Conservation (phyloP, 2,329 filamentous ascomycete genomes). For the Arthrinium phaeospermum region DNA sequence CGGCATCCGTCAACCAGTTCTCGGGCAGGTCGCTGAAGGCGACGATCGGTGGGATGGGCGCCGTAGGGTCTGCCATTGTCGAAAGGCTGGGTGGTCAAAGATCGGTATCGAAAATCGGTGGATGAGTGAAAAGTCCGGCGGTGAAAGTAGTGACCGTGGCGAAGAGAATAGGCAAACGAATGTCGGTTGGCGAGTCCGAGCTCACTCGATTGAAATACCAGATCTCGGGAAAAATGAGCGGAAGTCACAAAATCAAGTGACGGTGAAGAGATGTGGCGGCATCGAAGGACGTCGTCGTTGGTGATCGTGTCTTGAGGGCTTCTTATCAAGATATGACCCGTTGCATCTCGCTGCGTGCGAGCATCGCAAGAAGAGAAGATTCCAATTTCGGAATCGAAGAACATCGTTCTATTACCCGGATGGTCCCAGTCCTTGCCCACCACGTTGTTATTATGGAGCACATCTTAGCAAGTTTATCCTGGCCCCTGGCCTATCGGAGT, state of each 20-base stretch:
- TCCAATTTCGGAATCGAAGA: not conserved
- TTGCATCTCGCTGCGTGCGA: not conserved
- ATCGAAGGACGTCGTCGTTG: not conserved
- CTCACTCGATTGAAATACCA: not conserved
- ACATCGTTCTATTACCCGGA: not conserved
- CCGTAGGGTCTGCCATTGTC: not conserved
- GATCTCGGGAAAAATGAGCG: not conserved
- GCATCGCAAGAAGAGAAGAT: not conserved
- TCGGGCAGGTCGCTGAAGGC: not conserved
- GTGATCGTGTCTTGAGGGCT: not conserved
- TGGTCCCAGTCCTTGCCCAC: not conserved
- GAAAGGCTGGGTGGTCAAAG: not conserved
- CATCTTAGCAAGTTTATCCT: not conserved
- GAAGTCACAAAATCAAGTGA: not conserved
- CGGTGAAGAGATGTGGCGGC: not conserved
- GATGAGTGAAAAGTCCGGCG: not conserved
- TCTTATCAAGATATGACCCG: not conserved
- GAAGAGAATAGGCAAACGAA: not conserved
- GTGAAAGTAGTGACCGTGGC: not conserved
- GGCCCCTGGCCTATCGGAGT: not conserved
- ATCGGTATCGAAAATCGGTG: not conserved
- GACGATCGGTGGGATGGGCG: not conserved
- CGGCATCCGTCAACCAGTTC: not conserved
- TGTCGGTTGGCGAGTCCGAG: not conserved
- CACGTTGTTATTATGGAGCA: not conserved